These are phyloP conservation scores for Microcyclospora pomicola DNA, from an alignment of 2,329 filamentous ascomycete species.

Conservation along the genomic window DNA sequence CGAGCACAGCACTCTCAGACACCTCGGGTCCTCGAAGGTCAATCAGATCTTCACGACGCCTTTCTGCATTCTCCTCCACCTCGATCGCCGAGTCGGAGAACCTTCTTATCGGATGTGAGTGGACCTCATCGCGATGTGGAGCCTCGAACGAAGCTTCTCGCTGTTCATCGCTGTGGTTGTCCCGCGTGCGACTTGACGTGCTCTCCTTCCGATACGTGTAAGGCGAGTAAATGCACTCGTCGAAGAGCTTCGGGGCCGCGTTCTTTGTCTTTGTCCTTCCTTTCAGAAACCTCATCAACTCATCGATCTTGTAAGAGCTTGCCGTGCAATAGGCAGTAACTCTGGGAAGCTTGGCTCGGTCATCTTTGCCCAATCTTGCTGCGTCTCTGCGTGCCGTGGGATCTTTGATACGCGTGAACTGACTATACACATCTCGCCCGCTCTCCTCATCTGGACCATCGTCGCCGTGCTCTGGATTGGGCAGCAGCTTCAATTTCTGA, in stretches of 20 bases:
- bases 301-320: slow-evolving; percentile 79
- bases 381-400: slow-evolving; percentile 85
- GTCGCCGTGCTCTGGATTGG: slow-evolving; percentile 71
- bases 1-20: too few species aligned
- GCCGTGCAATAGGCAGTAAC: slow-evolving; percentile 97
- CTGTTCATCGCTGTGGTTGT: slow-evolving; percentile 7
- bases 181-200: slow-evolving; percentile 13
- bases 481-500: slow-evolving; percentile 93
- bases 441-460: slow-evolving; percentile 75
- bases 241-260: slow-evolving; percentile 79
- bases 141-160: slow-evolving; percentile 7
- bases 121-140: slow-evolving; percentile 16
- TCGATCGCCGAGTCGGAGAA: slow-evolving; percentile 63
- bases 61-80: slow-evolving; percentile 38
- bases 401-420: slow-evolving; percentile 96
- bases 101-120: slow-evolving; percentile 41
- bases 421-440: slow-evolving; percentile 88
- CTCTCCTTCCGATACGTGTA: slow-evolving; percentile 56
- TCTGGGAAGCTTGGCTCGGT: slow-evolving; percentile 70
- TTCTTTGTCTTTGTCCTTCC: slow-evolving; percentile 63
- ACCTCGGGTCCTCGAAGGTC: slow-evolving; percentile 14
- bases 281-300: slow-evolving; percentile 81
- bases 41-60: slow-evolving; percentile 23
- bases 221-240: slow-evolving; percentile 94
- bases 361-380: slow-evolving; percentile 81